Evolutionary conservation across 140 eudicot species (phyloP).

Genomic region (Artemisia princeps): DNA sequence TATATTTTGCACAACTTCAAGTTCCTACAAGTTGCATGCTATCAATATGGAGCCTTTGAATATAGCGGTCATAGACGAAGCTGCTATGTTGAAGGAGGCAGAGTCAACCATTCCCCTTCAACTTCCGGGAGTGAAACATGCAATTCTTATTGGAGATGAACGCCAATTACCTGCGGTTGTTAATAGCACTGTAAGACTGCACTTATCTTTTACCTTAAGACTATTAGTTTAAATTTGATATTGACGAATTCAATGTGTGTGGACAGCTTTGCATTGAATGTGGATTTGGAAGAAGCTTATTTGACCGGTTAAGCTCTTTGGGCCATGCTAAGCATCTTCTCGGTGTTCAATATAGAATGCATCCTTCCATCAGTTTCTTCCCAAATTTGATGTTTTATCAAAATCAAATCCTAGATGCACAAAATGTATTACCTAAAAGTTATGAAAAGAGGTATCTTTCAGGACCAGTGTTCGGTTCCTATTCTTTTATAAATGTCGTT

Average conservation of each 20-base stretch:
- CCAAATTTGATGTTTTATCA: constrained; percentile 43
- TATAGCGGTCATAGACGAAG: constrained; percentile 55
- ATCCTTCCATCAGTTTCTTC: constrained; percentile 49
- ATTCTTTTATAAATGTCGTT: constrained; percentile 45
- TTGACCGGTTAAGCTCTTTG: constrained; percentile 42
- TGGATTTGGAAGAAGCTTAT: constrained; percentile 59
- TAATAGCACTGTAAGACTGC: constrained; percentile 38
- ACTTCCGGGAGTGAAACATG: constrained; percentile 39
- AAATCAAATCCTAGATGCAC: constrained; percentile 34
- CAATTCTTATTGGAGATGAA: constrained; percentile 63
- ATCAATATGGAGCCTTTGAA: constrained; percentile 24
- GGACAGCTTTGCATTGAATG: constrained; percentile 40
- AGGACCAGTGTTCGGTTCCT: constrained; percentile 52
- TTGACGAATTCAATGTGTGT: background rate
- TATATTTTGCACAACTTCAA: constrained; percentile 51
- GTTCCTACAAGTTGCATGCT: constrained; percentile 34
- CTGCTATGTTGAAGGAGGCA: constrained; percentile 57
- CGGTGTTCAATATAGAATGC: constrained; percentile 56
- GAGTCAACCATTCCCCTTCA: constrained; percentile 51
- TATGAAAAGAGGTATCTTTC: constrained; percentile 30
- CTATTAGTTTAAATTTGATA: background rate
- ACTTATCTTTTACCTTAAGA: background rate
- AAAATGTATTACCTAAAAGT: constrained; percentile 26
- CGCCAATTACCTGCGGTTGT: constrained; percentile 57
- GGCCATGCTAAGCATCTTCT: constrained; percentile 53